These are phyloP conservation scores for Pichia sp. DNA, from an alignment of 1,139 yeast genomes.

Conservation along the genomic window DNA sequence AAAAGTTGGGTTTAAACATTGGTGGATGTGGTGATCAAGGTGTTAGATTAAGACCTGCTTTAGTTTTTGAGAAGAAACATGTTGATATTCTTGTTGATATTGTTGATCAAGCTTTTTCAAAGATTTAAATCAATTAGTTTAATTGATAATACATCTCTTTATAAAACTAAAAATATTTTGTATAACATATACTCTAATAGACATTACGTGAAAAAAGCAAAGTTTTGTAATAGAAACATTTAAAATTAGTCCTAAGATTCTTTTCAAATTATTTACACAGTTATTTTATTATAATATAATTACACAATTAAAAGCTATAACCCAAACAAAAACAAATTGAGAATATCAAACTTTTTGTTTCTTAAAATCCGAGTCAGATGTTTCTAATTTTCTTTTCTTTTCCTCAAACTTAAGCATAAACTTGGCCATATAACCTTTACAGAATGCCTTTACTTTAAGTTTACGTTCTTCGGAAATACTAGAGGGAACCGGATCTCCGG, in stretches of 20 bases:
- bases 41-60: constrained; percentile 65
- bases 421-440: constrained; percentile 67
- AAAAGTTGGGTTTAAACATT: constrained; percentile 55
- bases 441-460: constrained; percentile 61
- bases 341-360: constrained; percentile 9
- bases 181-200: no score
- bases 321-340: not conserved
- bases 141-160: not conserved
- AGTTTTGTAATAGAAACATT: no score
- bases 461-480: constrained; percentile 59
- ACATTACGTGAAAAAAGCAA: no score
- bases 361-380: not conserved
- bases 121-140: constrained; percentile 6
- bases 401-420: constrained; percentile 48
- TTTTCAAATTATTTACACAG: no score
- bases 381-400: constrained; percentile 24
- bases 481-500: constrained; percentile 39
- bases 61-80: constrained; percentile 61
- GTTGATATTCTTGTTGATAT: constrained; percentile 52
- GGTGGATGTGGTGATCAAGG: constrained; percentile 69
- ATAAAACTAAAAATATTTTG: no score
- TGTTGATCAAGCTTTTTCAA: constrained; percentile 17
- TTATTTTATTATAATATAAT: no score
- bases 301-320: not conserved
- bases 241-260: no score